phyloP scores from a whole-genome alignment of 2,329 filamentous ascomycete genomes.

The Ceratocystis colombiana region DNA sequence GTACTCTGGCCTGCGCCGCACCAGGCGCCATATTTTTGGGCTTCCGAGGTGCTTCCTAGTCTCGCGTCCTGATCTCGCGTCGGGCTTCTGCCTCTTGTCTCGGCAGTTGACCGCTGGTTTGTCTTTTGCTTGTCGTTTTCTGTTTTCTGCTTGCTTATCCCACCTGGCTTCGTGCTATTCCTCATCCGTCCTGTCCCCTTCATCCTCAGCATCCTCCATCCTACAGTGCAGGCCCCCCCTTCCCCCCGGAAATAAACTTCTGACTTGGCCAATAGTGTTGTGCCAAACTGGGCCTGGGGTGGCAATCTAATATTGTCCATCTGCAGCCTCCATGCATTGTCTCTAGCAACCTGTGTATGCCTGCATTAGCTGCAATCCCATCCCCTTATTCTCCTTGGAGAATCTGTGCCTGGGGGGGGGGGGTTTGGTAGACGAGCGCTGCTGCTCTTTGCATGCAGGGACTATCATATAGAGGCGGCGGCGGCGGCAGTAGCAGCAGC shows the following conservation, averaged over 20 bases:
- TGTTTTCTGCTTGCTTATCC: neutral
- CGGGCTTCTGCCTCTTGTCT: neutral
- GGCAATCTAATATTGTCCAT: slow-evolving; percentile 11
- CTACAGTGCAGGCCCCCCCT: neutral
- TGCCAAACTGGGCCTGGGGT: neutral
- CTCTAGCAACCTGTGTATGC: neutral
- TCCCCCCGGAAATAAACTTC: slow-evolving; percentile 1
- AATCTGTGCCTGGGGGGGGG: neutral
- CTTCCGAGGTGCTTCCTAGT: too few species aligned
- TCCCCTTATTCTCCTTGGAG: neutral
- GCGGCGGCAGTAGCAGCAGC: too few species aligned
- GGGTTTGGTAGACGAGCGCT: neutral
- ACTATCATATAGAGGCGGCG: too few species aligned
- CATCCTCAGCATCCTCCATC: neutral
- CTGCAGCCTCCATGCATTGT: slow-evolving; percentile 13
- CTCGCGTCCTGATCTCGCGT: too few species aligned
- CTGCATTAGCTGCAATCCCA: slow-evolving; percentile 13
- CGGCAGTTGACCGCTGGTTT: neutral
- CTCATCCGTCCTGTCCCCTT: neutral
- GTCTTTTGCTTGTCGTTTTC: neutral
- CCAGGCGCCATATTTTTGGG: too few species aligned
- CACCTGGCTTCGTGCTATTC: neutral
- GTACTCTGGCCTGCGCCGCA: too few species aligned
- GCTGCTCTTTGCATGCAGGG: too few species aligned
- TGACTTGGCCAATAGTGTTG: neutral